phyloP scores from a whole-genome alignment of 2,329 filamentous ascomycete genomes.

The Harringtonia aguacate region DNA sequence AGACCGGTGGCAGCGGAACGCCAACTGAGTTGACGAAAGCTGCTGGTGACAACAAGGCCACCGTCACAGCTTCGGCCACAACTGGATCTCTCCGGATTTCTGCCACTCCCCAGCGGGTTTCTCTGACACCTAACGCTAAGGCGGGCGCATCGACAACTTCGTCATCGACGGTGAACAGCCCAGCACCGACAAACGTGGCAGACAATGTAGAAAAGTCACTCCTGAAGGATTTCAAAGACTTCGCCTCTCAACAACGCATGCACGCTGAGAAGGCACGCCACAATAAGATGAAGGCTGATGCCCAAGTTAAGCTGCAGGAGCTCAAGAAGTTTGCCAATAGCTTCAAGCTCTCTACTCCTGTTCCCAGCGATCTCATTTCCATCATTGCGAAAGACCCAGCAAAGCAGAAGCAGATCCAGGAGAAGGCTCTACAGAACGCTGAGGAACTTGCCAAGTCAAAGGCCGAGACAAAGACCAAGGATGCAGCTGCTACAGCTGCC shows the following conservation, averaged over 20 bases:
- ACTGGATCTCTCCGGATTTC: constrained; percentile 16
- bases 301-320: constrained; percentile 86
- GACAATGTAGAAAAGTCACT: constrained; percentile 53
- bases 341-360: constrained; percentile 90
- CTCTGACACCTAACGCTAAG: constrained; percentile 29
- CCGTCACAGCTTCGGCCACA: neutral
- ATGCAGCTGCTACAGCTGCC: constrained; percentile 21
- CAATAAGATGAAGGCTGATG: constrained; percentile 59
- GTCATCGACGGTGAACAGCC: constrained; percentile 13
- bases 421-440: constrained; percentile 70
- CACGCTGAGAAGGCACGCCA: constrained; percentile 45
- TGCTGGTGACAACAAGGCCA: neutral
- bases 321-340: constrained; percentile 88
- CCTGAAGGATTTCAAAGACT: constrained; percentile 51
- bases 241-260: constrained; percentile 45
- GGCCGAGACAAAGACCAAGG: constrained; percentile 40
- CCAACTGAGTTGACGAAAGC: constrained; percentile 5
- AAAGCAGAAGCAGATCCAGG: constrained; percentile 88
- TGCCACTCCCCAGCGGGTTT: constrained; percentile 26
- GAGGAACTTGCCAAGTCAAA: constrained; percentile 47
- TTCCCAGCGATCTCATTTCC: constrained; percentile 81
- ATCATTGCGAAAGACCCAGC: constrained; percentile 95
- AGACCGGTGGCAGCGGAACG: neutral
- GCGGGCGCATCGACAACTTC: constrained; percentile 5
- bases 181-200: constrained; percentile 39